Conservation (phyloP, 2,329 filamentous ascomycete species). For the Fusarium setosum region DNA sequence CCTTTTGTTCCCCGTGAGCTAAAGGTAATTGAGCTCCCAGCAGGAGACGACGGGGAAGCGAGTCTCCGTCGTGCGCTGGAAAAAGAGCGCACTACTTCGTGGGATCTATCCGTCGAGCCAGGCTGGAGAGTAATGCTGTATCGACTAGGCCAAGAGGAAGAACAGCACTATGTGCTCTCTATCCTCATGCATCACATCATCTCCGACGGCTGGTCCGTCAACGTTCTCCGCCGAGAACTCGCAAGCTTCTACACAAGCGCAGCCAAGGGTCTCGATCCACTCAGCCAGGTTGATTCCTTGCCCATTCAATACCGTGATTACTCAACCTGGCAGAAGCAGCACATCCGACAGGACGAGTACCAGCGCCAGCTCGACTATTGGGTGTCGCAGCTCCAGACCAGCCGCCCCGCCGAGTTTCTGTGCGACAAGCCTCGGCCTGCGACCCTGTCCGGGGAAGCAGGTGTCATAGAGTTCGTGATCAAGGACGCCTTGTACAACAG, state of each 20-base stretch:
- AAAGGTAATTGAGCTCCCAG: neutral
- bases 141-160: neutral
- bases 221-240: slow-evolving; percentile 17
- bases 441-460: slow-evolving; percentile 24
- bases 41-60: neutral
- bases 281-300: slow-evolving; percentile 23
- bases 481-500: neutral
- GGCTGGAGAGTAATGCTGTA: slow-evolving; percentile 30
- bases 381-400: slow-evolving; percentile 1
- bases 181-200: slow-evolving; percentile 40
- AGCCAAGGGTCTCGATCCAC: slow-evolving; percentile 17
- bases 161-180: slow-evolving; percentile 15
- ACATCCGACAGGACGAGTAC: slow-evolving; percentile 39
- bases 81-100: slow-evolving; percentile 10
- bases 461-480: slow-evolving; percentile 5
- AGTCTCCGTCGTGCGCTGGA: neutral
- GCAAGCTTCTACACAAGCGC: slow-evolving; percentile 23
- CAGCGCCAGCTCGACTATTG: slow-evolving; percentile 25
- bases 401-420: slow-evolving; percentile 20
- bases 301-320: slow-evolving; percentile 42
- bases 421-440: slow-evolving; percentile 16
- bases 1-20: neutral
- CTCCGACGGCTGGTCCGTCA: slow-evolving; percentile 40
- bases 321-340: slow-evolving; percentile 37
- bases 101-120: slow-evolving; percentile 14